These are phyloP conservation scores for Pinus albicaulis DNA, from an alignment of 75 land plant species.

Conservation along the genomic window DNA sequence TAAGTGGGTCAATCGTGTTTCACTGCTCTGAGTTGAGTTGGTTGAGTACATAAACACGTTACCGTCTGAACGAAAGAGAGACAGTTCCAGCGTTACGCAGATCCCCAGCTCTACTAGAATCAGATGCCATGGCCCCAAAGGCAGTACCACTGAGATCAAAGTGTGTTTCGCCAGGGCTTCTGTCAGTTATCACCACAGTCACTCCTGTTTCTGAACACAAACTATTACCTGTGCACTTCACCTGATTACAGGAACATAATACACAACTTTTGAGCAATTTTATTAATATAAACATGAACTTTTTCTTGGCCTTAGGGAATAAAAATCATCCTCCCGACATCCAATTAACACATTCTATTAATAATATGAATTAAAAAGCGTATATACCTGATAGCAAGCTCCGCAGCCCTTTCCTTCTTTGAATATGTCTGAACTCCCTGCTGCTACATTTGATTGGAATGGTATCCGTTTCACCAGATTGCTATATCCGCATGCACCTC, in stretches of 20 bases:
- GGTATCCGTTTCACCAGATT: constrained; percentile 42
- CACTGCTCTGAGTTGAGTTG: too few relatives aligned
- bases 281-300: too few relatives aligned
- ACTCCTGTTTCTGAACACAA: constrained; percentile 45
- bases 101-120: constrained; percentile 12
- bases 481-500: constrained; percentile 86
- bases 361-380: background rate
- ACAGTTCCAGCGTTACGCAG: constrained; percentile 47
- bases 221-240: constrained; percentile 26
- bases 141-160: constrained; percentile 75
- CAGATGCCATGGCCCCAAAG: constrained; percentile 54
- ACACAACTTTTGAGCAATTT: background rate
- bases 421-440: constrained; percentile 61
- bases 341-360: too few relatives aligned
- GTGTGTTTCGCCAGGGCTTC: constrained; percentile 49
- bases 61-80: constrained; percentile 36
- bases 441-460: constrained; percentile 43
- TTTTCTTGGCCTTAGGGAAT: too few relatives aligned
- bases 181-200: constrained; percentile 45
- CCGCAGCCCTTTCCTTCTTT: constrained; percentile 83
- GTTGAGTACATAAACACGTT: background rate
- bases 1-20: too few relatives aligned
- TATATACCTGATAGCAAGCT: constrained; percentile 77
- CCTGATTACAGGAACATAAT: constrained; percentile 8
- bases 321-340: too few relatives aligned